phyloP scores from a whole-genome alignment of 768 basidiomycete genomes.

The Fomitopsis pulvina region DNA sequence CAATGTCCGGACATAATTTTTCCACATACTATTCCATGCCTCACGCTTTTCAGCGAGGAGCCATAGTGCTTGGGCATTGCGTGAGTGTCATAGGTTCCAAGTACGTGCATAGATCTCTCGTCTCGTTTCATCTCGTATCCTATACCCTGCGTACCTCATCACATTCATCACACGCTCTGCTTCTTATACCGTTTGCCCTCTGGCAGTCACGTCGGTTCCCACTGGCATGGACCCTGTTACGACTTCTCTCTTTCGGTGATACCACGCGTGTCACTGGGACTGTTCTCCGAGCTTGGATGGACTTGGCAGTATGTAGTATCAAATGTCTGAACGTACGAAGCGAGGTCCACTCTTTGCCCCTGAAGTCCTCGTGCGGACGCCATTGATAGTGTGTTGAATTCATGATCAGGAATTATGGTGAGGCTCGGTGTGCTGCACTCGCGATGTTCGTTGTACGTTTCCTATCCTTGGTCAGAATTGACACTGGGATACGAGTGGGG shows the following conservation, averaged over 20 bases:
- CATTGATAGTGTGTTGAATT: too few species aligned
- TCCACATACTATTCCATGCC: not conserved
- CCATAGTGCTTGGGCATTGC: not conserved
- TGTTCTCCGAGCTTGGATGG: not conserved
- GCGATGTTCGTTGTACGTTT: too few species aligned
- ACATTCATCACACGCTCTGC: not conserved
- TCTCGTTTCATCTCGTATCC: not conserved
- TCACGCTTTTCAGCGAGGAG: not conserved
- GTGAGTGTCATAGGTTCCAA: conserved; percentile 1
- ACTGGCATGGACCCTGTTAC: not conserved
- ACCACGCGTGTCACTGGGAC: not conserved
- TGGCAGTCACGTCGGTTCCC: not conserved
- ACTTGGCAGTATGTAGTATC: not conserved
- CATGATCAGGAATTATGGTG: too few species aligned
- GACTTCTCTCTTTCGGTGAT: not conserved
- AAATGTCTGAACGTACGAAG: too few species aligned
- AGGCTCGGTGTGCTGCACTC: too few species aligned
- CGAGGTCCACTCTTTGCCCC: too few species aligned
- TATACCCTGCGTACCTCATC: not conserved
- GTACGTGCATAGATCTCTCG: not conserved
- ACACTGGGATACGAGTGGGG: too few species aligned
- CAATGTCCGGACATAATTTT: not conserved
- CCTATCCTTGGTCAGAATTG: too few species aligned
- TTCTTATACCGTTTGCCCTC: not conserved
- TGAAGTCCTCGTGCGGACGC: too few species aligned